A percentile compares a stretch with the other conserved stretches of the same genome.
Evolutionary conservation across 129 eudicot genomes (phyloP).

Genomic region (Glebionis coronaria): DNA sequence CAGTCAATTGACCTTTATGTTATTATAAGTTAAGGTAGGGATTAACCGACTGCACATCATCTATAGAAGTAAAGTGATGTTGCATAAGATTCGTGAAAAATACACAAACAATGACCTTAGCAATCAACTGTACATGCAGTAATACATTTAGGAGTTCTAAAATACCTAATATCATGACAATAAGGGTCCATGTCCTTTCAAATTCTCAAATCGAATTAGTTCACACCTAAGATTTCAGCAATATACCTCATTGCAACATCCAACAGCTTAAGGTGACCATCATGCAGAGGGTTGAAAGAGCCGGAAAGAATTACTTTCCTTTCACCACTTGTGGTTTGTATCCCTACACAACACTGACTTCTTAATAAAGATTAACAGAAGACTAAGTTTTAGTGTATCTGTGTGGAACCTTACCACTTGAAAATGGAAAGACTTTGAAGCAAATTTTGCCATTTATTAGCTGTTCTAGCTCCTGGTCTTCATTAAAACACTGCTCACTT

Average conservation of each 20-base stretch:
- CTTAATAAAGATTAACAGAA: slow-evolving; percentile 40
- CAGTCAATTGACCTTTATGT: neutral
- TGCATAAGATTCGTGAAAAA: too few relatives aligned
- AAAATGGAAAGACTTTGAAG: slow-evolving; percentile 81
- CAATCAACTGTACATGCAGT: too few relatives aligned
- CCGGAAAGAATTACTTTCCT: slow-evolving; percentile 86
- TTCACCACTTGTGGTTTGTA: slow-evolving; percentile 40
- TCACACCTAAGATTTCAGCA: neutral
- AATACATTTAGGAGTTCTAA: too few relatives aligned
- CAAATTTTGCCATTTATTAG: slow-evolving; percentile 72
- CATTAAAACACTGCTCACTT: slow-evolving; percentile 50
- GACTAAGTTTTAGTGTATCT: slow-evolving; percentile 1
- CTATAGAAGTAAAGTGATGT: too few relatives aligned
- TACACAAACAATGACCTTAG: too few relatives aligned
- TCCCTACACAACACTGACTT: slow-evolving; percentile 57
- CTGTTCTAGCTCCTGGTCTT: slow-evolving; percentile 82
- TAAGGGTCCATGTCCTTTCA: too few relatives aligned
- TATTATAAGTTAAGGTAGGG: too few relatives aligned
- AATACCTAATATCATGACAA: too few relatives aligned
- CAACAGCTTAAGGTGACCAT: slow-evolving; percentile 88
- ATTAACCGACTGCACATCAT: too few relatives aligned
- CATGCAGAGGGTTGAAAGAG: slow-evolving; percentile 90
- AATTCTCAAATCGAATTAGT: too few relatives aligned
- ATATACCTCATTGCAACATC: slow-evolving; percentile 81
- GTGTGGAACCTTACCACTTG: slow-evolving; percentile 58